Evolutionary conservation across 179 eudicot species (phyloP), one percentile per base, ranked within the genome.

Genomic region (Pouteria campechiana): DNA sequence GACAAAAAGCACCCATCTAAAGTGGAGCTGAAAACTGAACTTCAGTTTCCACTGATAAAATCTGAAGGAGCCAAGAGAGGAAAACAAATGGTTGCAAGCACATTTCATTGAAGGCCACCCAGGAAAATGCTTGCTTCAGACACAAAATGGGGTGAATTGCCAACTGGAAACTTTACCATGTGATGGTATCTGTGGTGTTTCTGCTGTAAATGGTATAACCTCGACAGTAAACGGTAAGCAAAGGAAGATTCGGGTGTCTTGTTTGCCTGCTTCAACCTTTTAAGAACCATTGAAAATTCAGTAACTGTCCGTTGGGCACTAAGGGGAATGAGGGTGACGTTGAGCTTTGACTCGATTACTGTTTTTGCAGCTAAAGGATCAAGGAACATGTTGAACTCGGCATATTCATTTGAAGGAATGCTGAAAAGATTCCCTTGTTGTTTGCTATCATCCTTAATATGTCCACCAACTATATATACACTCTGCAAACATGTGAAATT

Each of bases 321-420:
- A 17, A 65, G 70, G 2, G 93, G 92, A 52, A 88, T 73, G 37
- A 88, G 72, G 3, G 74, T 86, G 48, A 82, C 64, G 25, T 67
- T 51, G 21, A 73, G 67, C 32, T 50, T 52, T 6, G 93, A 78
- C 5, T 67, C 57, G 7, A 85, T 35, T 20, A 88, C 85, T 9
- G 54, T 63, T 60, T 80, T 78, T 45, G 97, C 94, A 60, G 97
- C 87, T 37, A 75, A 50, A 41, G 97, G 97, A 38, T 88, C 97
- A 25, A 88, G 88, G 55, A 84, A 80, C 78, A 84, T 65, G 45
- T 88, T 88, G 53, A 73, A 60, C 54, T 84, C 94, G 2, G 82
- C 74, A 54, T 51, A 63, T 48, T 64, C 48, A 33, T 80, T 78
- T 32, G 76, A 68, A 67, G 85, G 78, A 24, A 72, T 22, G 17